A percentile compares a stretch with the other conserved stretches of the same genome.
Evolutionary conservation across 805 yeast genomes (phyloP).

Genomic region (Komagataella pseudopastoris): DNA sequence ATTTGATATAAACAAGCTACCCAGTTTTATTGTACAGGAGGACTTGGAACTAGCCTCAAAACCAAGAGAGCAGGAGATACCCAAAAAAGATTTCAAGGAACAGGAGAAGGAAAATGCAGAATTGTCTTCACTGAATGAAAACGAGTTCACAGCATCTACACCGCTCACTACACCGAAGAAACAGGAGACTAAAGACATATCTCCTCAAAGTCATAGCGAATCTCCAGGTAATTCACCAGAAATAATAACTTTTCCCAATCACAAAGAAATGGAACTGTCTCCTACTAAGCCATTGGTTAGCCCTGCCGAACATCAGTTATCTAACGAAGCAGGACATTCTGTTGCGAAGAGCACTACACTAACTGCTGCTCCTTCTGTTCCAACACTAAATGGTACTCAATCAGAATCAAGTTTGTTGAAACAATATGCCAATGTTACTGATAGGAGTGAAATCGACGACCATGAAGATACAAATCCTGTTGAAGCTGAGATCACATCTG

Average conservation of each 20-base stretch:
- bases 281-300: not conserved
- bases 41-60: not conserved
- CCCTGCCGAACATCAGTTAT: not conserved
- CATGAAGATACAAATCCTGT: not conserved
- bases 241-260: not conserved
- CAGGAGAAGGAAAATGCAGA: not conserved
- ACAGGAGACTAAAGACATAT: not conserved
- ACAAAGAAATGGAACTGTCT: not conserved
- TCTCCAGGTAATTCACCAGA: not conserved
- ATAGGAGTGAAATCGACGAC: not conserved
- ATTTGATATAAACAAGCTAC: constrained; percentile 14
- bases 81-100: not conserved
- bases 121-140: not conserved
- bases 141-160: not conserved
- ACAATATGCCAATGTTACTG: not conserved
- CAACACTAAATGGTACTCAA: not conserved
- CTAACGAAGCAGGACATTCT: not conserved
- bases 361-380: not conserved
- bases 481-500: not conserved
- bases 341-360: not conserved
- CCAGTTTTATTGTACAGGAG: constrained; percentile 1
- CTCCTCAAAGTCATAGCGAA: not conserved
- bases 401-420: not conserved
- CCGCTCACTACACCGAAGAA: not conserved
- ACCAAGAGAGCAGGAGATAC: not conserved